These are phyloP conservation scores for Ophiocordyceps australis DNA, from an alignment of 2,329 filamentous ascomycete genomes.

Conservation along the genomic window DNA sequence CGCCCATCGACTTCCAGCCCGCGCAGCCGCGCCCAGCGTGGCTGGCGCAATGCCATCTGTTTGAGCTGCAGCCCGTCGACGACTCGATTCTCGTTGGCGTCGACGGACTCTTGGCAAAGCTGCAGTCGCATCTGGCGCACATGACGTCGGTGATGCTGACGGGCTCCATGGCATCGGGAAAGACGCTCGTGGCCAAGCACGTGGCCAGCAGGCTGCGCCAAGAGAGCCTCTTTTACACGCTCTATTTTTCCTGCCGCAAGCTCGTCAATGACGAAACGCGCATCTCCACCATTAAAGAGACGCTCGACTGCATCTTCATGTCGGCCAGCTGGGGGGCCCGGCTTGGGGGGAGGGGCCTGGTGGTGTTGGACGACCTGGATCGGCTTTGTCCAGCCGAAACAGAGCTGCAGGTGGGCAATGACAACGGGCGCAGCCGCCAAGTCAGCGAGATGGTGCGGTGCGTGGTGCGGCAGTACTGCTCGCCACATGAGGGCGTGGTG, in stretches of 20 bases:
- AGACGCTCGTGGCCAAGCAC: conserved; percentile 62
- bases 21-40: conserved; percentile 49
- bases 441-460: conserved; percentile 78
- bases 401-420: conserved; percentile 81
- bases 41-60: conserved; percentile 21
- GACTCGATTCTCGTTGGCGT: conserved; percentile 64
- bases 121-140: conserved; percentile 61
- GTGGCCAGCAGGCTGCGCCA: conserved; percentile 56
- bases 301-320: conserved; percentile 67
- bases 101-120: conserved; percentile 53
- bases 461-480: conserved; percentile 71
- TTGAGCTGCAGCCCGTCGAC: conserved; percentile 36
- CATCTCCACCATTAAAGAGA: conserved; percentile 82
- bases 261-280: conserved; percentile 83
- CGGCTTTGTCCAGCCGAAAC: conserved; percentile 86
- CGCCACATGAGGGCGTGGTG: conserved; percentile 62
- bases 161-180: conserved; percentile 78
- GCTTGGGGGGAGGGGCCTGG: conserved; percentile 63
- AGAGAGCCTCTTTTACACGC: conserved; percentile 61
- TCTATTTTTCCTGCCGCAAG: conserved; percentile 74
- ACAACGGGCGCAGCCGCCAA: conserved; percentile 83
- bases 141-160: conserved; percentile 81
- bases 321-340: conserved; percentile 81
- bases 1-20: conserved; percentile 57
- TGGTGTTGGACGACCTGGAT: conserved; percentile 86